Percentiles rank a stretch among this genome's conserved stretches.
phyloP scores from a whole-genome alignment of 768 basidiomycete genomes.

The Fistulinella prunicolor region DNA sequence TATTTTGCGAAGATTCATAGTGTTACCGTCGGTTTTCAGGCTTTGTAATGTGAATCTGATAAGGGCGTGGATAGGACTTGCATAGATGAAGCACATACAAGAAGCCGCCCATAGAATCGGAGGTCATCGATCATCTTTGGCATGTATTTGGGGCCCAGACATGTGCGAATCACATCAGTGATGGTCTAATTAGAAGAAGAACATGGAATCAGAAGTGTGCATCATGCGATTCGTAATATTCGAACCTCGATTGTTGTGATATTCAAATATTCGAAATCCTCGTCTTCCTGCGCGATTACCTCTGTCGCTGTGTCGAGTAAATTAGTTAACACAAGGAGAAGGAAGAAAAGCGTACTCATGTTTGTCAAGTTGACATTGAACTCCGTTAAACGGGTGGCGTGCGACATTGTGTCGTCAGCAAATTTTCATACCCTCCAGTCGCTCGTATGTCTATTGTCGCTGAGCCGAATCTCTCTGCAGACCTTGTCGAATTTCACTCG shows the following conservation, averaged over 20 bases:
- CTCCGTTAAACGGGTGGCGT: too few relatives aligned
- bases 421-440: too few relatives aligned
- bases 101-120: constrained; percentile 99
- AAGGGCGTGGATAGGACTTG: neutral
- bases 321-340: neutral
- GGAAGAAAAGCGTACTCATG: too few relatives aligned
- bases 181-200: constrained; percentile 63
- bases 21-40: constrained; percentile 98
- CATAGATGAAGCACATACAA: constrained; percentile 50
- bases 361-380: too few relatives aligned
- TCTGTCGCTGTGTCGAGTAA: constrained; percentile 83
- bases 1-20: constrained; percentile 96
- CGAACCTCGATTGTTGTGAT: too few relatives aligned
- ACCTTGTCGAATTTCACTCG: too few relatives aligned
- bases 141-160: constrained; percentile 97
- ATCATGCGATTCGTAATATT: constrained; percentile 63
- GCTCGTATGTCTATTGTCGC: too few relatives aligned
- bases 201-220: too few relatives aligned
- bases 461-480: too few relatives aligned
- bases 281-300: constrained; percentile 92
- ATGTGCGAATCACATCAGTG: constrained; percentile 96
- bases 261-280: constrained; percentile 95
- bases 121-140: constrained; percentile 99
- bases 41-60: constrained; percentile 43
- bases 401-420: too few relatives aligned